These are phyloP conservation scores for Tilletia setariae DNA, from an alignment of 1,284 basidiomycete genomes.

Conservation along the genomic window DNA sequence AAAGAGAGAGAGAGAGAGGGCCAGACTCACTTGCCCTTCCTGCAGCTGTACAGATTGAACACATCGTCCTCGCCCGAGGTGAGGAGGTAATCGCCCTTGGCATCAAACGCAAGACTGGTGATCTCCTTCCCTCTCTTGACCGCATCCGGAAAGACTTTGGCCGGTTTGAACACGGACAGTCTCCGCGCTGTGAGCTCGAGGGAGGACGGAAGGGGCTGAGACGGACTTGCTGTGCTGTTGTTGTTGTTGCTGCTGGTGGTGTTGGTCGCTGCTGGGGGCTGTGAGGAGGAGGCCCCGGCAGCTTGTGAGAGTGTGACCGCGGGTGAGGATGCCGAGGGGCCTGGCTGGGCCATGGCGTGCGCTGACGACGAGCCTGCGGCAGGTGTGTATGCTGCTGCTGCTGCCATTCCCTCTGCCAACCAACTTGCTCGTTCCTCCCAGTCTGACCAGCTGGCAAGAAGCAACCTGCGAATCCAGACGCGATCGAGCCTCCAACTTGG, in stretches of 20 bases:
- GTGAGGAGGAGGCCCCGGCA: background rate
- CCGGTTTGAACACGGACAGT: conserved; percentile 66
- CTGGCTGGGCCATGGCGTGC: background rate
- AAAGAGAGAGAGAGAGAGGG: conserved; percentile 27
- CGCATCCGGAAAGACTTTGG: conserved; percentile 69
- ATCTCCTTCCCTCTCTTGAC: conserved; percentile 58
- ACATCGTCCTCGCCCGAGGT: conserved; percentile 91
- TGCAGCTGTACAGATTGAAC: conserved; percentile 81
- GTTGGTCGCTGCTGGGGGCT: background rate
- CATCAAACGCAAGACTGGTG: conserved; percentile 85
- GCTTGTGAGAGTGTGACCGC: background rate
- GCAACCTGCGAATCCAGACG: too few species aligned
- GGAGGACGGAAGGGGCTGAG: background rate
- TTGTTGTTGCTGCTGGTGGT: conserved; percentile 11
- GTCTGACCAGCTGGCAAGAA: too few species aligned
- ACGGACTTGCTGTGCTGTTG: conserved; percentile 10
- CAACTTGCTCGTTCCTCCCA: too few species aligned
- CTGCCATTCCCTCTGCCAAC: too few species aligned
- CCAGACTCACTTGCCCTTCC: conserved; percentile 79
- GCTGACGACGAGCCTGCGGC: background rate
- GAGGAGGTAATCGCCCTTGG: conserved; percentile 77
- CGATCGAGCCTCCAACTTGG: too few species aligned
- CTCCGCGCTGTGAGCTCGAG: conserved; percentile 29
- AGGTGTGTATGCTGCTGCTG: background rate
- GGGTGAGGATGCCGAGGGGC: background rate